phyloP scores from a whole-genome alignment of 2,329 filamentous ascomycete species.

The Emergomyces africanus region DNA sequence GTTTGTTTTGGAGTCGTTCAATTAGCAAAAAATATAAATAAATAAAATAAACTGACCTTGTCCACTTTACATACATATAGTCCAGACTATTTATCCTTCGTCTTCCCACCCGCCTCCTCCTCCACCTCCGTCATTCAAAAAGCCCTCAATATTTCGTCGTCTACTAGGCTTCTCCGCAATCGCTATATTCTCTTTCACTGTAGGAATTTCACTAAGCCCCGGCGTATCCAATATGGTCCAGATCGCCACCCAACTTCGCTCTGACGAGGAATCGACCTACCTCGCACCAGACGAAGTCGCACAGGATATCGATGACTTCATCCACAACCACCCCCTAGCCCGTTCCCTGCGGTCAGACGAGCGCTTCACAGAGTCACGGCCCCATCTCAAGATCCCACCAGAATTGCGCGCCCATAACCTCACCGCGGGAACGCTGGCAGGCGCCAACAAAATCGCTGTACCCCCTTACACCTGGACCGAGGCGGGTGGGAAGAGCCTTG shows the following conservation, averaged over 20 bases:
- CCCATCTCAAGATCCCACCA: constrained; percentile 73
- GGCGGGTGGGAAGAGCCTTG: constrained; percentile 52
- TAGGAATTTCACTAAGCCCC: constrained; percentile 20
- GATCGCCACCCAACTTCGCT: constrained; percentile 33
- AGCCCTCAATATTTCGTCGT: constrained; percentile 20
- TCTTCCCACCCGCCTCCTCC: neutral
- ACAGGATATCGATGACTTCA: constrained; percentile 54
- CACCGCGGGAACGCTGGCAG: constrained; percentile 67
- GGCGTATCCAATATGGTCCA: constrained; percentile 16
- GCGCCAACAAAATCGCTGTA: constrained; percentile 62
- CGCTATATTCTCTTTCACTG: constrained; percentile 21
- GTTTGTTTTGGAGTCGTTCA: neutral
- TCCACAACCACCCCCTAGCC: constrained; percentile 64
- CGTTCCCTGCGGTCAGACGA: constrained; percentile 53
- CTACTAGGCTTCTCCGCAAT: constrained; percentile 25
- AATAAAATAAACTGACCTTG: neutral
- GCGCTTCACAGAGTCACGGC: constrained; percentile 61
- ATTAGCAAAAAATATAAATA: neutral
- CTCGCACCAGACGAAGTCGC: constrained; percentile 40
- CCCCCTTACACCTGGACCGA: constrained; percentile 71
- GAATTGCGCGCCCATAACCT: constrained; percentile 59
- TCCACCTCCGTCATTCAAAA: neutral
- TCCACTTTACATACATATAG: neutral
- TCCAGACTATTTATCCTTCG: neutral
- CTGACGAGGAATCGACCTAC: constrained; percentile 65